Evolutionary conservation across 1,139 yeast species (phyloP), one percentile per base, ranked within the genome.

Genomic region (Hemisphaericaspora xylanilytica): DNA sequence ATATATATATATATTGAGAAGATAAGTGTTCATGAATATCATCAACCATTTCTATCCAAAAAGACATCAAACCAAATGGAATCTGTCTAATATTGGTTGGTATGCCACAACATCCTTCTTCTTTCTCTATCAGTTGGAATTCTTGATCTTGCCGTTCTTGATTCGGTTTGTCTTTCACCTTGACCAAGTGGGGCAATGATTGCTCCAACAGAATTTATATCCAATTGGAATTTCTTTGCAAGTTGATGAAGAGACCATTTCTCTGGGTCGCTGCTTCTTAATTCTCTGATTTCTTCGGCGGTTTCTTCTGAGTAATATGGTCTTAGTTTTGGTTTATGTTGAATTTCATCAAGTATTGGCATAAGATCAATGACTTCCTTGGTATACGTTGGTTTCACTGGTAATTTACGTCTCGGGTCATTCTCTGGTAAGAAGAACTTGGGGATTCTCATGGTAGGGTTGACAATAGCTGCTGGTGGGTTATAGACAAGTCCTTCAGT

Each of bases 161-260:
- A 12, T 8, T 22, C 26, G 6, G 9, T 10, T 8, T 5, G 26
- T 6, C 11, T 9, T 22, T 22, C 26, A 22, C 4, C 11, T 12
- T 4, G 5, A 9, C 26, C 11, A 12, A 22, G 11, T 22, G 26
- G 26, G 11, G 26, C 8, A 22, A 70, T 58, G 25, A 28, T 28
- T 11, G 10, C 5, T 4, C 18, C 20, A 10, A 28, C 20, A 10
- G 20, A 8, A 16, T 10, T 28, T 28, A 16, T 15, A 28, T 28
- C 20, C 20, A 28, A 15, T 8, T 57, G 65, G 55, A 76, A 90
- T 59, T 82, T 73, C 44, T 73, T 69, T 22, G 89, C 88, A 43
- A 90, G 70, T 21, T 74, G 78, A 43, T 77, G 73, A 49, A 89
- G 74, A 13, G 92, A 80, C 81, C 88, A 80, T 41, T 61, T 64